Percentiles rank a stretch among this genome's conserved stretches.
phyloP scores from a whole-genome alignment of 176 grass and related monocot species.

The Typha latifolia region DNA sequence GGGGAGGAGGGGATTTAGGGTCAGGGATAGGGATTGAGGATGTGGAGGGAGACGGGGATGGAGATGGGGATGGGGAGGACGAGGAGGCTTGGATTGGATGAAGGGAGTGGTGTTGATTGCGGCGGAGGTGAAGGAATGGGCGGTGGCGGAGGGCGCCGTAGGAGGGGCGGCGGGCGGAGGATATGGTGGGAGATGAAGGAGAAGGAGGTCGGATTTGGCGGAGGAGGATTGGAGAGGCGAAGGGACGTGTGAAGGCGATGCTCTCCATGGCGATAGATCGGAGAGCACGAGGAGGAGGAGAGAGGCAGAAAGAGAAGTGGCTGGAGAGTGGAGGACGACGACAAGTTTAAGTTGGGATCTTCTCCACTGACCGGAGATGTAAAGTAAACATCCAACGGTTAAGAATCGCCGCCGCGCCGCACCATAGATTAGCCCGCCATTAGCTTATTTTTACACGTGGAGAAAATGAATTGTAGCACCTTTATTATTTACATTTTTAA shows the following conservation, averaged over 20 bases:
- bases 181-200: constrained; percentile 10
- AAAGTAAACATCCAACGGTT: too few species aligned
- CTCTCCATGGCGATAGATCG: constrained; percentile 28
- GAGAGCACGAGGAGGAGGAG: background rate
- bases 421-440: too few species aligned
- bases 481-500: too few species aligned
- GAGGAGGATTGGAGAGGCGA: constrained; percentile 16
- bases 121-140: constrained; percentile 1
- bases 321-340: background rate
- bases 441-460: too few species aligned
- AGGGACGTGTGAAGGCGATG: constrained; percentile 24
- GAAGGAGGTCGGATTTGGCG: constrained; percentile 10
- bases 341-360: background rate
- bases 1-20: background rate
- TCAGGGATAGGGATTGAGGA: background rate
- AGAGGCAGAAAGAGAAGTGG: background rate
- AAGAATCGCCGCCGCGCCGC: too few species aligned
- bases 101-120: constrained; percentile 12
- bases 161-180: constrained; percentile 7
- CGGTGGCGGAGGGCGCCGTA: background rate
- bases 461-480: too few species aligned
- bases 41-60: constrained; percentile 13
- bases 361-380: too few species aligned
- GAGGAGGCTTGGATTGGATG: constrained; percentile 15
- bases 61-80: constrained; percentile 17